Evolutionary conservation across 2,329 filamentous ascomycete species (phyloP).

Genomic region (Penicillium hordei): DNA sequence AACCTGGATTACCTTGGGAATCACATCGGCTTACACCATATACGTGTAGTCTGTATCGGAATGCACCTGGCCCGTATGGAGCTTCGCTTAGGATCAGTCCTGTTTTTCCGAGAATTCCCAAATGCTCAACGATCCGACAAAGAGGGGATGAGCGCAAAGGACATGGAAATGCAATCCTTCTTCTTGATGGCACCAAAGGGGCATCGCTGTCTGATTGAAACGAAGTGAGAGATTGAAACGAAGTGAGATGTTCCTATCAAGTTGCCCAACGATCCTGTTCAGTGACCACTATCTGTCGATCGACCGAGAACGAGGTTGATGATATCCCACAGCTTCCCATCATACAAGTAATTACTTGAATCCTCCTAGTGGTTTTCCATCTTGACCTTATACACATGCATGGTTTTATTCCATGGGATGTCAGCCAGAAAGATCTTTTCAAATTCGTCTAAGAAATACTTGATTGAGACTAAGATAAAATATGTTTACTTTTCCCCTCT

Average conservation of each 20-base stretch:
- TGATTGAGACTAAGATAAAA: no score
- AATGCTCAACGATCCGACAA: background rate
- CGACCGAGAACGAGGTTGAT: no score
- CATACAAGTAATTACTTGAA: no score
- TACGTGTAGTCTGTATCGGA: background rate
- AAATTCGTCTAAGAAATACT: no score
- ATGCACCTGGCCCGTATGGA: background rate
- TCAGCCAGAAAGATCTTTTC: background rate
- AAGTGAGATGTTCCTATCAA: background rate
- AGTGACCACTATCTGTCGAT: no score
- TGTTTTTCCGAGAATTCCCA: background rate
- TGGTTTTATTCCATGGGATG: no score
- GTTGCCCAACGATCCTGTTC: background rate
- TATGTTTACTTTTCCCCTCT: no score
- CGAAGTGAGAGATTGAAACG: background rate
- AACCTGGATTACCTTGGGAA: background rate
- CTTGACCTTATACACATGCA: no score
- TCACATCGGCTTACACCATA: background rate
- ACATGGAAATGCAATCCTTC: background rate
- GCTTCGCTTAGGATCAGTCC: background rate
- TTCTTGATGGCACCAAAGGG: background rate
- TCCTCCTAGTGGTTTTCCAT: no score
- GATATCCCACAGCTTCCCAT: no score
- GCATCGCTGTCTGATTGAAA: background rate
- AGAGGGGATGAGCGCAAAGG: background rate